Evolutionary conservation across 805 yeast species (phyloP), one percentile per base, ranked within the genome.

Genomic region (Kazachstania taianensis): DNA sequence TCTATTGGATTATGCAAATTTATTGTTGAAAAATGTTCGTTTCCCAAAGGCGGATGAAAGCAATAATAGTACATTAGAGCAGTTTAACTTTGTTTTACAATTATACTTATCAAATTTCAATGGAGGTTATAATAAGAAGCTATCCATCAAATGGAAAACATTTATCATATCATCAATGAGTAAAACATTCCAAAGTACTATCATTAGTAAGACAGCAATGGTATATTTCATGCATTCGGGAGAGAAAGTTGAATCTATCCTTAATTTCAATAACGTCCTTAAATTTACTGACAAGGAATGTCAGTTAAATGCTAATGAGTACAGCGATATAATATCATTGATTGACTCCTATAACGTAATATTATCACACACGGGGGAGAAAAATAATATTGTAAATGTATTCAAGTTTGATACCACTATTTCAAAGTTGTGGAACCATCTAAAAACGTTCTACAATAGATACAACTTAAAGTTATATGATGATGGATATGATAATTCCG

Each of bases 21-120:
- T 25, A 3, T 10, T 58, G 2, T 29, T 65, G 14, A 36, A 50
- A 2, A 30, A 44, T 0, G 41, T 62, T 2, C 48, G 50, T 7
- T 73, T 72, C 41, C 78, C 78, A 0, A 55, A 50, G 20, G 73
- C 77, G 2, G 53, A 60, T 8, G 65, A 62, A 36, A 3, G 35
- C 34, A 52, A 57, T 44, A 40, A 62, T 44, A 28, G 27, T 18
- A 35, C 49, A 37, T 32, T 59, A 33, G 57, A 65, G 48, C 53
- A 55, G 45, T 52, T 61, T 23, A 52, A 50, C 29, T 18, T 45
- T 2, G 44, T 57, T 14, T 55, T 55, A 38, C 58, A 52, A 28
- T 46, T 49, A 31, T 53, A 49, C 38, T 42, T 55, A 20, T 34
- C 52, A 9, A 36, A 40, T 44, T 17, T 32, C 45, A n/a, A 30